Percentiles rank a stretch among this genome's conserved stretches.
Evolutionary conservation across 2,329 filamentous ascomycete genomes (phyloP).

Genomic region (Cladophialophora carrionii): DNA sequence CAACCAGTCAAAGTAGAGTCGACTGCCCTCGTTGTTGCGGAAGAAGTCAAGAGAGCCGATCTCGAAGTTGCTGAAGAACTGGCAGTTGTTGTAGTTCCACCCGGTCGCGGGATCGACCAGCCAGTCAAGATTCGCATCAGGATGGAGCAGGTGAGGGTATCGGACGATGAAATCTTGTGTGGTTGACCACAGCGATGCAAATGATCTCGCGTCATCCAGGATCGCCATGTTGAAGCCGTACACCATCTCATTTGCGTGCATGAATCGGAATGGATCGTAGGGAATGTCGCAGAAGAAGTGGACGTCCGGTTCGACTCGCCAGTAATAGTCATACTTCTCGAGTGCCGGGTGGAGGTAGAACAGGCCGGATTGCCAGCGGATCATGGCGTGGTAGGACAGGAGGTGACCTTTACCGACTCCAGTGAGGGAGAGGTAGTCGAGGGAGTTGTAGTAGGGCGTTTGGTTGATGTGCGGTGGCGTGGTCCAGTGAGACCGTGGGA

Average conservation of each 20-base stretch:
- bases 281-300: constrained; percentile 57
- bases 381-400: constrained; percentile 48
- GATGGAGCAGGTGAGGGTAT: constrained; percentile 51
- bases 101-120: constrained; percentile 46
- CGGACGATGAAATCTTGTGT: constrained; percentile 54
- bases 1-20: constrained; percentile 54
- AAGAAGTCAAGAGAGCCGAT: constrained; percentile 56
- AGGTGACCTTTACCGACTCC: constrained; percentile 45
- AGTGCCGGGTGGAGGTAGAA: constrained; percentile 48
- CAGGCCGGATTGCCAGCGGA: constrained; percentile 47
- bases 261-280: constrained; percentile 47
- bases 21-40: constrained; percentile 50
- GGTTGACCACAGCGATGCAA: constrained; percentile 52
- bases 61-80: constrained; percentile 60
- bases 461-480: constrained; percentile 41
- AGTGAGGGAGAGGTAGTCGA: constrained; percentile 44
- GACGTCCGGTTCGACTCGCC: constrained; percentile 64
- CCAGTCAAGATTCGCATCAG: constrained; percentile 57
- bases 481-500: constrained; percentile 42
- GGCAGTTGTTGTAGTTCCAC: constrained; percentile 53
- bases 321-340: constrained; percentile 61
- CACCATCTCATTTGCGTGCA: constrained; percentile 43
- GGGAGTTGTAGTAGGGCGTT: constrained; percentile 41
- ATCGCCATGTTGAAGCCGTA: constrained; percentile 59
- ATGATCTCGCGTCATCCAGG: constrained; percentile 51